phyloP scores from a whole-genome alignment of 2,329 filamentous ascomycete genomes.

The Tolypocladium capitatum region DNA sequence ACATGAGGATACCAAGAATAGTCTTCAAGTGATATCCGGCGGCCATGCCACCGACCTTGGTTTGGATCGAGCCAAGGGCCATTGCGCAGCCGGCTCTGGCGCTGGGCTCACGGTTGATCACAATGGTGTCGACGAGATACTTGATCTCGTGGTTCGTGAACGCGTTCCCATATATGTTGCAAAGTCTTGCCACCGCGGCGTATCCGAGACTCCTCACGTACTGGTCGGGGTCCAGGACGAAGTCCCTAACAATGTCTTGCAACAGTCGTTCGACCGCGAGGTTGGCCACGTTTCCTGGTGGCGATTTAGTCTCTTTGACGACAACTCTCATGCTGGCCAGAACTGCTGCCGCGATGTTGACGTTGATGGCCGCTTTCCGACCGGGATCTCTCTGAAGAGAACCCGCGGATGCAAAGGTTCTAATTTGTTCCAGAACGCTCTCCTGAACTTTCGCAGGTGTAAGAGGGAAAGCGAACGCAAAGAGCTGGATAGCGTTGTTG shows the following conservation, averaged over 20 bases:
- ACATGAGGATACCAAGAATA: constrained; percentile 96
- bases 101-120: constrained; percentile 83
- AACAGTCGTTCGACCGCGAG: constrained; percentile 70
- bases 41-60: constrained; percentile 93
- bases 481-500: constrained; percentile 85
- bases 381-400: constrained; percentile 75
- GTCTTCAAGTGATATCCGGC: constrained; percentile 93
- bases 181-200: constrained; percentile 73
- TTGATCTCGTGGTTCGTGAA: constrained; percentile 89
- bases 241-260: constrained; percentile 58
- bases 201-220: constrained; percentile 78
- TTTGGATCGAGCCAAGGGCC: constrained; percentile 84
- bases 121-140: constrained; percentile 83
- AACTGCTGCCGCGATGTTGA: constrained; percentile 78
- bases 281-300: constrained; percentile 60
- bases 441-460: constrained; percentile 89
- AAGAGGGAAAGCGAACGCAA: constrained; percentile 79
- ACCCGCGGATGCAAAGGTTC: constrained; percentile 72
- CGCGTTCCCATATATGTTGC: constrained; percentile 68
- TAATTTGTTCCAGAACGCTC: constrained; percentile 86
- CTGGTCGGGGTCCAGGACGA: constrained; percentile 72
- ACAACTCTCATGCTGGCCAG: constrained; percentile 71
- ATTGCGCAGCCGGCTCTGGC: constrained; percentile 89
- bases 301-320: constrained; percentile 63
- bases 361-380: constrained; percentile 76